Base-by-base conservation (phyloP, 2,329 filamentous ascomycete species). In the Aulographum hederae region DNA sequence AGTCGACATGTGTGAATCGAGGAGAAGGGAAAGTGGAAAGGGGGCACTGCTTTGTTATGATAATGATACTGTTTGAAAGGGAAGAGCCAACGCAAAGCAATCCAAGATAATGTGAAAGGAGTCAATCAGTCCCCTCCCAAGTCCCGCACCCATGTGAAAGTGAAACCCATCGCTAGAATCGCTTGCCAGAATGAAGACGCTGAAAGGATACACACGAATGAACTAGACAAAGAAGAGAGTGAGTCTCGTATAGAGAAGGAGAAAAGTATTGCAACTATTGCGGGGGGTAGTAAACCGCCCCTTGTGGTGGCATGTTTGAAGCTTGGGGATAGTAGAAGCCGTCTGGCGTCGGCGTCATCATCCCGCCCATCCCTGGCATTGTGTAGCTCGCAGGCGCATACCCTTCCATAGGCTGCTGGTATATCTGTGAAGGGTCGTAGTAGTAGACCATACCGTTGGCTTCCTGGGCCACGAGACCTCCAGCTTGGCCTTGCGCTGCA, bases 381-480 rank as follows among this genome's bases (percentile, higher is more conserved):
- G 65, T 56, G 43, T 73, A 80, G 14, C 50, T 44, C 30, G 57
- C 48, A 39, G 8, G 8, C 8, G 46, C 36, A 28, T 51, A 53
- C 16, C 38, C 38, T 14, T 39, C 43, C 8, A n/a, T 14, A 18
- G 69, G 60, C 2, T 43, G 39, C 12, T 45, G 32, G 21, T 53
- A 50, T 30, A 85, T 58, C 46, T 84, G 76, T n/a, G 73, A 66
- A 5, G 80, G 67, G 46, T 92, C 79, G 45, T 84, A 85, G 50
- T 93, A 98, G 53, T 92, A 95, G 1, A 93, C 84, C 68, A 91
- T 95, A 38, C 89, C 89, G 43, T 93, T 92, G 39, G 76, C 74
- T 57, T 95, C 86, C 51, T 94, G 85, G 0, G 82, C 81, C 14
- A 77, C 66, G 35, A 69, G 68, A 13, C 61, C 63, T 3, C 58